These are phyloP conservation scores for Helianthus annuus DNA, from an alignment of 129 eudicot species.

Conservation along the genomic window HanXRQr2.0-SUNRISE NC_035448.2:104988093-104988592, in stretches of 20 bases:
- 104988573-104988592: too few species aligned
- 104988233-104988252: background rate
- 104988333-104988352: constrained; percentile 1
- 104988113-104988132: constrained; percentile 83
- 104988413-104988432: constrained; percentile 4
- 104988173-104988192: constrained; percentile 39
- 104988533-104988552: too few species aligned
- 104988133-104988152: constrained; percentile 40
- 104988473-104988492: too few species aligned
- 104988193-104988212: constrained; percentile 27
- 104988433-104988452: background rate
- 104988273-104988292: background rate
- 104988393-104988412: background rate
- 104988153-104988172: constrained; percentile 24
- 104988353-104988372: constrained; percentile 15
- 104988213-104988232: constrained; percentile 24
- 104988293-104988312: constrained; percentile 1
- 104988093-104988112: constrained; percentile 57
- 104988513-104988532: too few species aligned
- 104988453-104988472: too few species aligned
- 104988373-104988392: constrained; percentile 2
- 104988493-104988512: too few species aligned
- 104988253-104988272: constrained; percentile 12
- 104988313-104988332: too few species aligned
- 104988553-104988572: too few species aligned